Percentiles rank a stretch among this genome's conserved stretches.
Evolutionary conservation across 2,329 filamentous ascomycete genomes (phyloP).

Genomic region (Diaporthe helianthi): DNA sequence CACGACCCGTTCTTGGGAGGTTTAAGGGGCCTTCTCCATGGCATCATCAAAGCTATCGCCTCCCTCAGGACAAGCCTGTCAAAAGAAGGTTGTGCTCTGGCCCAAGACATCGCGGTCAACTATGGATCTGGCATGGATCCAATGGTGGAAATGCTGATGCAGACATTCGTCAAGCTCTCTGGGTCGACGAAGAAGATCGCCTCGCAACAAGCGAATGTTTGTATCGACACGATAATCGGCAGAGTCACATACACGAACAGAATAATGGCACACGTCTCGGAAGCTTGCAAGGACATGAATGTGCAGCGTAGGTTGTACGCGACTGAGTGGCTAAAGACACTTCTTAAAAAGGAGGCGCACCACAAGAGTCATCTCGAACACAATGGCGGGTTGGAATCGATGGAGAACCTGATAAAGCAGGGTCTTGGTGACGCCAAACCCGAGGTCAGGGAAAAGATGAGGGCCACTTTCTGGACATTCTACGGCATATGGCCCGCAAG

Average conservation of each 20-base stretch:
- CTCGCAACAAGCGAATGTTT: conserved; percentile 80
- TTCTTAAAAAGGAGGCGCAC: conserved; percentile 77
- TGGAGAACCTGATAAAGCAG: conserved; percentile 89
- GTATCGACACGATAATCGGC: conserved; percentile 81
- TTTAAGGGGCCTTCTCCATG: conserved; percentile 80
- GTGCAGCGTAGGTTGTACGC: conserved; percentile 83
- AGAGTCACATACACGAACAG: conserved; percentile 81
- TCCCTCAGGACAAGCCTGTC: conserved; percentile 90
- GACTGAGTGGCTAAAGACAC: conserved; percentile 81
- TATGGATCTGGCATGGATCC: conserved; percentile 82
- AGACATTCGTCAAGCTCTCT: conserved; percentile 87
- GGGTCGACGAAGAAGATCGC: conserved; percentile 92
- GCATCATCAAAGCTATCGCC: conserved; percentile 83
- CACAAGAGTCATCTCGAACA: conserved; percentile 88
- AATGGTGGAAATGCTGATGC: conserved; percentile 89
- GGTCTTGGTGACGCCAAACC: conserved; percentile 90
- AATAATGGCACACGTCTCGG: conserved; percentile 84
- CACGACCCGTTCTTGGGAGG: conserved; percentile 72
- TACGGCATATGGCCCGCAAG: conserved; percentile 77
- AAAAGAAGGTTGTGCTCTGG: conserved; percentile 81
- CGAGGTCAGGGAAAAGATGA: conserved; percentile 84
- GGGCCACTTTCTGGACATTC: conserved; percentile 87
- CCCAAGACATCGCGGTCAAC: conserved; percentile 83
- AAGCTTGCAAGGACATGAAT: conserved; percentile 91
- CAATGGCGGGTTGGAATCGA: conserved; percentile 78